These are phyloP conservation scores for Lindgomyces ingoldianus DNA, from an alignment of 495 filamentous ascomycete genomes.

Conservation along the genomic window DNA sequence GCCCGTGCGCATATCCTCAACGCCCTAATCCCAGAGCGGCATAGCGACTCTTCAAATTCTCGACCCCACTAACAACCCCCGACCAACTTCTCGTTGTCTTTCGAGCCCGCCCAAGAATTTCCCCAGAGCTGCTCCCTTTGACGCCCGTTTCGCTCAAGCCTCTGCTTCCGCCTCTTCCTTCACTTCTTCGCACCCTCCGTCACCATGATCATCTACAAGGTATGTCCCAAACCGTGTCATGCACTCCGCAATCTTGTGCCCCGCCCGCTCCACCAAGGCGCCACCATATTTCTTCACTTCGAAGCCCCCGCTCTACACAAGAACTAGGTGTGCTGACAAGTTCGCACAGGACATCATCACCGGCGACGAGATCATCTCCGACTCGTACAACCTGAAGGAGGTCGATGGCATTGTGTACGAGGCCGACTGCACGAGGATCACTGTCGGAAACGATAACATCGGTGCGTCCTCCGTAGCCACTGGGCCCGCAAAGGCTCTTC, in stretches of 20 bases:
- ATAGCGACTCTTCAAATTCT: conserved; percentile 16
- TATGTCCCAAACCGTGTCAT: conserved; percentile 45
- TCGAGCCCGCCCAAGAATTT: conserved; percentile 1
- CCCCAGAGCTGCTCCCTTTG: not conserved
- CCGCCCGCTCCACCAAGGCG: conserved; percentile 5
- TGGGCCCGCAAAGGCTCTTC: not conserved
- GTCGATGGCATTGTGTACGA: conserved; percentile 80
- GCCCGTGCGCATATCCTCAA: no score
- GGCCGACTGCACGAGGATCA: conserved; percentile 86
- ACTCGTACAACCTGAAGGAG: conserved; percentile 77
- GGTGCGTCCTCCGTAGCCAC: conserved; percentile 54
- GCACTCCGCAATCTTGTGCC: conserved; percentile 3
- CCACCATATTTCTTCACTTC: conserved; percentile 9
- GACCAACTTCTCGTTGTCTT: not conserved
- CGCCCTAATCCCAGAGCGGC: not conserved
- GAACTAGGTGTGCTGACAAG: not conserved
- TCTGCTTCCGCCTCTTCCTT: not conserved
- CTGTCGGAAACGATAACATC: conserved; percentile 71
- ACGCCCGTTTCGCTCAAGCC: not conserved
- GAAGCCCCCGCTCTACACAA: not conserved
- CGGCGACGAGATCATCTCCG: conserved; percentile 94
- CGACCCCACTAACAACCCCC: conserved; percentile 27
- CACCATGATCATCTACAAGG: conserved; percentile 92
- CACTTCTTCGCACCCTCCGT: conserved; percentile 31
- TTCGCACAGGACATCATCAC: conserved; percentile 74